Conservation (phyloP, 192 early-diverging fungal species). For the Coemansia guatemalensis region DNA sequence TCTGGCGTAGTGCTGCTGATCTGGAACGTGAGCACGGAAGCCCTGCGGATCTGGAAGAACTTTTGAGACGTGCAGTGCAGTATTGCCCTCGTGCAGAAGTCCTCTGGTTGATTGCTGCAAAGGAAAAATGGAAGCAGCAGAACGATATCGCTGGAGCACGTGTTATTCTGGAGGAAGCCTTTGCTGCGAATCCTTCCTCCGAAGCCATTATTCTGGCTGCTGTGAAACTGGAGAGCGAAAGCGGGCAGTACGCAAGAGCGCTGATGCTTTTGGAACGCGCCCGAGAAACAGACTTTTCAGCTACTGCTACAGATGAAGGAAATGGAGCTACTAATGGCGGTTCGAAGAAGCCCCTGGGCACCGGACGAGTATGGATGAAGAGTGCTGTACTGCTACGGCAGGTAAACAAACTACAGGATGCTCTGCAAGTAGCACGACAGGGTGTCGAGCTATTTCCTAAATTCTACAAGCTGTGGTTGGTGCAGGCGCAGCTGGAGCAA, state of each 20-base stretch:
- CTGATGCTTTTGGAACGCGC: slow-evolving; percentile 74
- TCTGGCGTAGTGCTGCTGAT: slow-evolving; percentile 86
- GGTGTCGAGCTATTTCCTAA: slow-evolving; percentile 69
- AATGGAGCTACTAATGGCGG: background rate
- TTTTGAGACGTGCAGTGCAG: slow-evolving; percentile 82
- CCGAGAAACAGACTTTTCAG: slow-evolving; percentile 28
- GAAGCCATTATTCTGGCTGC: slow-evolving; percentile 96
- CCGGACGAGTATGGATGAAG: slow-evolving; percentile 95
- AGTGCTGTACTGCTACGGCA: slow-evolving; percentile 83
- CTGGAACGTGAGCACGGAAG: slow-evolving; percentile 81
- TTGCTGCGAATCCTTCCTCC: slow-evolving; percentile 85
- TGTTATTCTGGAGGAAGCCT: slow-evolving; percentile 80
- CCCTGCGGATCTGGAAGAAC: slow-evolving; percentile 68
- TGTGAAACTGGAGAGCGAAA: slow-evolving; percentile 94
- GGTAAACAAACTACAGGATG: slow-evolving; percentile 61
- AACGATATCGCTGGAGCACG: slow-evolving; percentile 83
- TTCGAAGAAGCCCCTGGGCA: slow-evolving; percentile 42
- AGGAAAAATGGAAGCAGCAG: slow-evolving; percentile 82
- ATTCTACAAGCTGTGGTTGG: slow-evolving; percentile 93
- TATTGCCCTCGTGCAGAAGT: slow-evolving; percentile 90
- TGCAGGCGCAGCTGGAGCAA: slow-evolving; percentile 81
- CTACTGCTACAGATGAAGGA: slow-evolving; percentile 8
- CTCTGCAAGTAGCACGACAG: slow-evolving; percentile 65
- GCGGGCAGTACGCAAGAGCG: slow-evolving; percentile 73
- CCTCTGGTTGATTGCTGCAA: slow-evolving; percentile 96